These are phyloP conservation scores for Spinellus fusiger DNA, from an alignment of 192 early-diverging fungal genomes.

Conservation along the genomic window DNA sequence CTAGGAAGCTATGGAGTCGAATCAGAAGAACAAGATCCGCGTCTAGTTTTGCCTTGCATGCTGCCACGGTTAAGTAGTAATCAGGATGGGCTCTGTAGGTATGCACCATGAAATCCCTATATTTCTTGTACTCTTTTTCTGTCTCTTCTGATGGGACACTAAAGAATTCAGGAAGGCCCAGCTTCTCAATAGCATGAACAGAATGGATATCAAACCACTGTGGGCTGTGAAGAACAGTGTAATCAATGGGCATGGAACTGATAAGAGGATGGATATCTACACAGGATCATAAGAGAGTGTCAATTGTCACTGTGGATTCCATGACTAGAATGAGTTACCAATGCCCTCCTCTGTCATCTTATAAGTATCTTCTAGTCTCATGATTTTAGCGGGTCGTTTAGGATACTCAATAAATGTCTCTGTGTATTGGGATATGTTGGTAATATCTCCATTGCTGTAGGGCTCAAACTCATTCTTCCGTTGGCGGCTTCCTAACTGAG, in stretches of 20 bases:
- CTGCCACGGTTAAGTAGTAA: constrained; percentile 92
- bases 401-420: constrained; percentile 11
- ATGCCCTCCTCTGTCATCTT: neutral
- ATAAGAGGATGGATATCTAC: neutral
- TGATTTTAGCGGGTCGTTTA: constrained; percentile 9
- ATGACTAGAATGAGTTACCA: neutral
- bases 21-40: constrained; percentile 93
- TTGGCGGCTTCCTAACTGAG: constrained; percentile 38
- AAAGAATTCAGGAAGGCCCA: constrained; percentile 91
- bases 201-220: constrained; percentile 78
- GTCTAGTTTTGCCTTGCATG: constrained; percentile 86
- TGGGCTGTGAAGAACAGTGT: constrained; percentile 65
- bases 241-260: constrained; percentile 30
- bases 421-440: constrained; percentile 50
- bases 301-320: neutral
- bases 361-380: constrained; percentile 13
- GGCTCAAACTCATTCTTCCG: constrained; percentile 65
- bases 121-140: constrained; percentile 78
- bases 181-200: constrained; percentile 80
- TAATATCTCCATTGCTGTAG: constrained; percentile 45
- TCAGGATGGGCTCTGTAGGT: constrained; percentile 87
- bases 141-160: constrained; percentile 80
- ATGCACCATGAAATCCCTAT: constrained; percentile 93
- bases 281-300: neutral
- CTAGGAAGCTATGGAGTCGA: constrained; percentile 91